Evolutionary conservation across 2,329 filamentous ascomycete genomes (phyloP).

Genomic region (Aspergillus piperis): DNA sequence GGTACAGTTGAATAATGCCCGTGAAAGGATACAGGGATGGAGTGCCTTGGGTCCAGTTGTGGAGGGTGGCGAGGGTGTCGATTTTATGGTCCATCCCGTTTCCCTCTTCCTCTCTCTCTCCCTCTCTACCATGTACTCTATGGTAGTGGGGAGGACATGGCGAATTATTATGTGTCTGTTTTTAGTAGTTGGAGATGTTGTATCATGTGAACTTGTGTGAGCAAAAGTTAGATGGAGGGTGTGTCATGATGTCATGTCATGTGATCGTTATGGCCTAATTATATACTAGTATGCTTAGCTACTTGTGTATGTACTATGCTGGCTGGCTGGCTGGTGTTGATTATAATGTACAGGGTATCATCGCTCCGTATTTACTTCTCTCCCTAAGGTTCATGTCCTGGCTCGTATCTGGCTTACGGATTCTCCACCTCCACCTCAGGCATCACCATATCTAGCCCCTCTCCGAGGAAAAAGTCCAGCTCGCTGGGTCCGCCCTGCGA

Average conservation of each 20-base stretch:
- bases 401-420: background rate
- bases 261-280: background rate
- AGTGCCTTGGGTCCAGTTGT: slow-evolving; percentile 16
- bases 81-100: background rate
- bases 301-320: background rate
- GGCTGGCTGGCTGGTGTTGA: too few species aligned
- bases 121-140: too few species aligned
- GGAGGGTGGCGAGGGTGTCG: slow-evolving; percentile 10
- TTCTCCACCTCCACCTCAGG: background rate
- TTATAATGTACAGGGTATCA: slow-evolving; percentile 7
- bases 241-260: slow-evolving; percentile 10
- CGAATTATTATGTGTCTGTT: too few species aligned
- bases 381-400: background rate
- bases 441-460: slow-evolving; percentile 17
- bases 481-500: slow-evolving; percentile 67
- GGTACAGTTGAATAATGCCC: slow-evolving; percentile 12
- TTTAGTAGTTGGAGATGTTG: too few species aligned
- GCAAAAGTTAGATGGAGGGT: background rate
- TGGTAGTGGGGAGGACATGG: too few species aligned
- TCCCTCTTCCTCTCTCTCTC: background rate
- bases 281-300: background rate
- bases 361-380: background rate
- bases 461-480: slow-evolving; percentile 72
- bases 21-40: slow-evolving; percentile 13
- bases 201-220: too few species aligned